Conservation (phyloP, 1,284 basidiomycete species). For the Tremellales sp. region DNA sequence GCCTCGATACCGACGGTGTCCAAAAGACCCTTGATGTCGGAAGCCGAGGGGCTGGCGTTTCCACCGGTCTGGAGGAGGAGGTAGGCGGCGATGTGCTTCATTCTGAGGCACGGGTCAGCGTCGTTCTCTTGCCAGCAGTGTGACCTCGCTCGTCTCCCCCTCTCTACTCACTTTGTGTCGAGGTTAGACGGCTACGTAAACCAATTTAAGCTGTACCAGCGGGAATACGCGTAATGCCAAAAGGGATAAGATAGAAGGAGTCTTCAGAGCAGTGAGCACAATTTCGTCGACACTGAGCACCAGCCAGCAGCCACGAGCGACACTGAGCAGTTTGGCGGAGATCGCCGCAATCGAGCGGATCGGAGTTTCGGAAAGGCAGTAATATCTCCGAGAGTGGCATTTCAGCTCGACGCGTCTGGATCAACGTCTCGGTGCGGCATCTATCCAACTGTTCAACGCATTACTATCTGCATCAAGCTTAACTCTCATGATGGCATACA, state of each 20-base stretch:
- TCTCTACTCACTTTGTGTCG: constrained; percentile 3
- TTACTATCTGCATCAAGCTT: no score
- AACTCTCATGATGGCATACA: no score
- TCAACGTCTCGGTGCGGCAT: no score
- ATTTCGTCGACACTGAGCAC: background rate
- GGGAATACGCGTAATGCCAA: constrained; percentile 47
- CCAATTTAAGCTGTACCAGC: constrained; percentile 48
- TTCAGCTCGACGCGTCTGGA: no score
- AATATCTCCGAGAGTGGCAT: no score
- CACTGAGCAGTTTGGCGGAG: background rate
- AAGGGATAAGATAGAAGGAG: background rate
- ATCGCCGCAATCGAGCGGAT: background rate
- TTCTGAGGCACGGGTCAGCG: constrained; percentile 38
- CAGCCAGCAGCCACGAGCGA: no score
- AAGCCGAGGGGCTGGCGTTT: constrained; percentile 79
- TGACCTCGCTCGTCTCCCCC: background rate
- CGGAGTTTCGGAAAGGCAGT: no score
- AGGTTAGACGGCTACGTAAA: constrained; percentile 41
- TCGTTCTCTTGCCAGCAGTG: background rate
- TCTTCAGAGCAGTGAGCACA: background rate
- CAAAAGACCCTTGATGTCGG: constrained; percentile 87
- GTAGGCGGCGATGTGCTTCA: constrained; percentile 97
- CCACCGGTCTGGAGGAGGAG: constrained; percentile 95
- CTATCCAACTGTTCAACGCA: no score
- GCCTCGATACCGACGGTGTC: constrained; percentile 82